phyloP scores from a whole-genome alignment of 345 rosid species.

The Citrus hindsii region DNA sequence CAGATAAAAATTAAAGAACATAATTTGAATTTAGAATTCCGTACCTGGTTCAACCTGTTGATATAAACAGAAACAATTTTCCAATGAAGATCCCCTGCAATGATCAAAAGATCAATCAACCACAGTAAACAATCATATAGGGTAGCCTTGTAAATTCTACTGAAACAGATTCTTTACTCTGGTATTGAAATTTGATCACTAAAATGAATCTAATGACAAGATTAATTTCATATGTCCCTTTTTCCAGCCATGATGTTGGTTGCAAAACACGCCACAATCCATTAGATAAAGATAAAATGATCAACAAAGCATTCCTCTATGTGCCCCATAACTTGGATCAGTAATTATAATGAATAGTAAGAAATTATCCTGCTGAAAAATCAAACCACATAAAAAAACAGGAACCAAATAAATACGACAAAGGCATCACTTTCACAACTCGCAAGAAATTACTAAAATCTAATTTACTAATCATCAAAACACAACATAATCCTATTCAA shows the following conservation, averaged over 20 bases:
- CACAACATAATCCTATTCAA: too few relatives aligned
- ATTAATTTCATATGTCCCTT: background rate
- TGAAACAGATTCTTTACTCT: background rate
- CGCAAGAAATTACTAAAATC: background rate
- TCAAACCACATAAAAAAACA: background rate
- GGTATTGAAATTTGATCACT: background rate
- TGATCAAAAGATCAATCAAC: conserved; percentile 16
- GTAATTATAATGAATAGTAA: background rate
- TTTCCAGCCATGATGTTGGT: background rate
- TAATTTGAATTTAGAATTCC: background rate
- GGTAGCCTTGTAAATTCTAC: background rate
- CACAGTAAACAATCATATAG: background rate
- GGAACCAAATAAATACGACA: background rate
- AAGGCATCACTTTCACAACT: background rate
- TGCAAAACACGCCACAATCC: background rate
- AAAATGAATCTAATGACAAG: background rate
- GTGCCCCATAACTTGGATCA: background rate
- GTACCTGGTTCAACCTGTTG: conserved; percentile 78
- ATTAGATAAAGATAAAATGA: background rate
- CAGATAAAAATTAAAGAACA: background rate
- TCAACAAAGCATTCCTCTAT: background rate
- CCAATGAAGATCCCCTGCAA: conserved; percentile 96
- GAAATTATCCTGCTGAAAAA: background rate
- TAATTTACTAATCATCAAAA: background rate
- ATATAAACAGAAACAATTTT: conserved; percentile 88